Base-by-base conservation (phyloP, 2,329 filamentous ascomycete genomes). In the Venturia effusa region DNA sequence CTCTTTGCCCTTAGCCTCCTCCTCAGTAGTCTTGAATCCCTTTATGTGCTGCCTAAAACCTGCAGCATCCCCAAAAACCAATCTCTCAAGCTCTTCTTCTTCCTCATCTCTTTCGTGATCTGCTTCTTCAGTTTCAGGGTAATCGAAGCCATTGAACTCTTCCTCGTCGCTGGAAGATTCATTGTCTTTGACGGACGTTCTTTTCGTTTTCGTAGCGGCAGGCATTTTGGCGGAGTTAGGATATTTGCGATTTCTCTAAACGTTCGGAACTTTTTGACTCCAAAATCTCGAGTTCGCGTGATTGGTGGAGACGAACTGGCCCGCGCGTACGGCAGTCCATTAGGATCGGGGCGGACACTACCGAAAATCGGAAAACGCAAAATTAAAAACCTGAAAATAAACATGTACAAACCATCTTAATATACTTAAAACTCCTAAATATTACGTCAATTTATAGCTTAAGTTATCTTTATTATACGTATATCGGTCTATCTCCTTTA, bases 51-150 rank as follows among this genome's bases (percentile, higher is more conserved):
- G 81, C 65, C 87, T 83, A 74, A 97, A 97, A 40, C 87, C 89
- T n/a, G 84, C 83, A 59, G 88, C 86, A 76, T 96, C 89, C 64
- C 94, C 94, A 67, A 99, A 89, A 3, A 99, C 89, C 67, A 97
- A 79, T 68, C 87, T 85, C 78, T 97, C 93, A 37, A 97, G 84
- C 73, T 93, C 90, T 71, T 88, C 85, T 74, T 97, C 92, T 62
- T 89, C 86, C 17, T 85, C 86, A 72, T 96, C 91, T 73, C 93
- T 94, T 61, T 89, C 87, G 63, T 78, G 68, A 10, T 66, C 61
- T 60, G 37, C 37, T 27, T 60, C 34, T 27, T 60, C 59, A 7
- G n/a, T 27, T 41, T 27, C 27, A 19, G 51, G 30, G 13, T 60
- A 15, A 22, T 43, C 7, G 59, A 60, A 60, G 37, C 59, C 59